Percentiles rank a stretch among this genome's conserved stretches.
phyloP scores from a whole-genome alignment of 2,329 filamentous ascomycete genomes.

The Arachnopeziza araneosa region DNA sequence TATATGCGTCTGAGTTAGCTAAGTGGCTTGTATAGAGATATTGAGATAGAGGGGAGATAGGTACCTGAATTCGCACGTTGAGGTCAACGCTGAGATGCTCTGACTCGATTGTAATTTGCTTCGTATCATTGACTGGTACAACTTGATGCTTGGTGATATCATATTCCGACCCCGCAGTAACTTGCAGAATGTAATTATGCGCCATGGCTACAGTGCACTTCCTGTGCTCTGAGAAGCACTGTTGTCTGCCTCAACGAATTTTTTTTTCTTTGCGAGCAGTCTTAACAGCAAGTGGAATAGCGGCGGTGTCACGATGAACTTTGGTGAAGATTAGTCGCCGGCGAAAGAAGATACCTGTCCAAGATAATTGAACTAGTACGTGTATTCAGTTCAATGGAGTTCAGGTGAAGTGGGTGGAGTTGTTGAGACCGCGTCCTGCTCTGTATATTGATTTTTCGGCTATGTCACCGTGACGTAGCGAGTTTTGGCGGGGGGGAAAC shows the following conservation, averaged over 20 bases:
- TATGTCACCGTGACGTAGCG: neutral
- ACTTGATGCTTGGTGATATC: slow-evolving; percentile 64
- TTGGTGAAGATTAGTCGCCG: neutral
- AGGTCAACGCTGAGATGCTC: slow-evolving; percentile 61
- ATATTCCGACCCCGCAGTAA: slow-evolving; percentile 77
- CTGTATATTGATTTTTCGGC: neutral
- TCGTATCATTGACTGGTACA: slow-evolving; percentile 68
- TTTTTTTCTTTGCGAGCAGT: neutral
- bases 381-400: neutral
- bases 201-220: slow-evolving; percentile 40
- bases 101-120: slow-evolving; percentile 57
- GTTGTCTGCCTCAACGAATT: neutral
- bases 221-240: neutral
- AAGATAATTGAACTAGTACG: neutral
- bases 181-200: slow-evolving; percentile 70
- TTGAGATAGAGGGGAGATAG: slow-evolving; percentile 33
- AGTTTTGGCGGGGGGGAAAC: neutral
- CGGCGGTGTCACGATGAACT: neutral
- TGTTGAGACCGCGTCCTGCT: neutral
- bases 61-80: slow-evolving; percentile 66
- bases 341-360: neutral
- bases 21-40: neutral
- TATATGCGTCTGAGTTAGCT: slow-evolving; percentile 21
- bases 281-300: neutral
- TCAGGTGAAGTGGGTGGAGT: neutral